Percentiles rank a stretch among this genome's conserved stretches.
phyloP scores from a whole-genome alignment of 805 yeast genomes.

The Yarrowia keelungensis region DNA sequence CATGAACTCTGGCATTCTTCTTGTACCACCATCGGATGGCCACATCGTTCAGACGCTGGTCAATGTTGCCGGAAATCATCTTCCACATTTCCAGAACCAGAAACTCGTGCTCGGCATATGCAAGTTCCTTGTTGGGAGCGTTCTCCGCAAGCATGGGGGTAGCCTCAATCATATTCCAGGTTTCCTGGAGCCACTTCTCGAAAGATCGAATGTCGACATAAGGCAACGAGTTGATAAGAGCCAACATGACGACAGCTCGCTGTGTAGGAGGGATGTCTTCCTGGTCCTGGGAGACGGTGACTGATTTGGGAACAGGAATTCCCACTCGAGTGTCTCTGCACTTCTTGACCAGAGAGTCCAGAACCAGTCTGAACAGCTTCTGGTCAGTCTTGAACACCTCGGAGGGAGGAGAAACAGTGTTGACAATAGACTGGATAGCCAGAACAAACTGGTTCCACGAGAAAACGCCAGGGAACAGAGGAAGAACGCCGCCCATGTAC shows the following conservation, averaged over 20 bases:
- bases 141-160: constrained; percentile 16
- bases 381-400: constrained; percentile 45
- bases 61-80: constrained; percentile 62
- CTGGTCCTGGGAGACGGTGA: neutral
- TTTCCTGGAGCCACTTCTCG: constrained; percentile 34
- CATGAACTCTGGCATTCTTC: constrained; percentile 8
- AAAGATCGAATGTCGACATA: constrained; percentile 41
- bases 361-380: constrained; percentile 49
- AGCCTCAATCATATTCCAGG: constrained; percentile 32
- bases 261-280: constrained; percentile 34
- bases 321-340: constrained; percentile 18
- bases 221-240: constrained; percentile 42
- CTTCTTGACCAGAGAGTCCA: constrained; percentile 47
- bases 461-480: constrained; percentile 63
- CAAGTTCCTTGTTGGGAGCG: constrained; percentile 28
- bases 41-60: constrained; percentile 61
- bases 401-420: constrained; percentile 52
- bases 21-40: constrained; percentile 73
- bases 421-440: constrained; percentile 64
- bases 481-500: constrained; percentile 58
- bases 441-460: constrained; percentile 63
- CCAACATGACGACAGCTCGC: constrained; percentile 41
- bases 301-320: neutral
- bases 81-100: constrained; percentile 59
- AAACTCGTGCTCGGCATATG: constrained; percentile 51